phyloP scores from a whole-genome alignment of 2,329 filamentous ascomycete species.

The Ophiocordyceps sinensis region DNA sequence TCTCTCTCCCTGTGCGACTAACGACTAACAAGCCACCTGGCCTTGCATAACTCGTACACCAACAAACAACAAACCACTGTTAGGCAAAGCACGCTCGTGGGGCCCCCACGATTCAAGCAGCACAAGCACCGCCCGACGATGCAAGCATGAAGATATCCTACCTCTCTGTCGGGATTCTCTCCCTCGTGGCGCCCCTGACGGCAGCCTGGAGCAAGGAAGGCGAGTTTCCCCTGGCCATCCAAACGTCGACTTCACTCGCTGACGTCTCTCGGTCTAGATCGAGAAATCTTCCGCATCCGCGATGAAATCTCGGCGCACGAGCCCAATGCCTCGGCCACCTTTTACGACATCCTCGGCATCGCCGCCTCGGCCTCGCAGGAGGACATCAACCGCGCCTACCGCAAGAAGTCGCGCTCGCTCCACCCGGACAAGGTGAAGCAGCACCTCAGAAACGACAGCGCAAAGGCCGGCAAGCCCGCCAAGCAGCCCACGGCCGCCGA shows the following conservation, averaged over 20 bases:
- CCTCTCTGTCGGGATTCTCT: constrained; percentile 54
- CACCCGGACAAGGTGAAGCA: constrained; percentile 96
- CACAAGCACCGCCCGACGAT: constrained; percentile 11
- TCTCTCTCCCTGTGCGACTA: background rate
- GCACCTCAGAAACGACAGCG: constrained; percentile 58
- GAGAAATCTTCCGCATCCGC: constrained; percentile 91
- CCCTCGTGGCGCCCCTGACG: constrained; percentile 50
- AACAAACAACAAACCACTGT: background rate
- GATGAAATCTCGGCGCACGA: constrained; percentile 80
- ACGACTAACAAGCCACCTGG: background rate
- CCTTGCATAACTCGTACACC: too few species aligned
- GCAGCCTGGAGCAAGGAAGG: constrained; percentile 81
- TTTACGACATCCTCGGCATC: constrained; percentile 88
- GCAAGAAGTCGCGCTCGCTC: constrained; percentile 66
- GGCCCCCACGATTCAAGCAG: background rate
- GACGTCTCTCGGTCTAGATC: constrained; percentile 42
- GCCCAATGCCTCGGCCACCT: constrained; percentile 59
- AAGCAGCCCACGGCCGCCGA: constrained; percentile 62
- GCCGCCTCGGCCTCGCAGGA: constrained; percentile 60
- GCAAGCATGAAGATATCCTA: constrained; percentile 58
- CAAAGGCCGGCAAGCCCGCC: constrained; percentile 45
- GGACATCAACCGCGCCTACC: constrained; percentile 87
- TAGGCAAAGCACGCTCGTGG: background rate
- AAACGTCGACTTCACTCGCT: too few species aligned
- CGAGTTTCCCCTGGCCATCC: too few species aligned